Base-by-base conservation (phyloP, 2,329 filamentous ascomycete species). In the Alternaria infectoria region DNA sequence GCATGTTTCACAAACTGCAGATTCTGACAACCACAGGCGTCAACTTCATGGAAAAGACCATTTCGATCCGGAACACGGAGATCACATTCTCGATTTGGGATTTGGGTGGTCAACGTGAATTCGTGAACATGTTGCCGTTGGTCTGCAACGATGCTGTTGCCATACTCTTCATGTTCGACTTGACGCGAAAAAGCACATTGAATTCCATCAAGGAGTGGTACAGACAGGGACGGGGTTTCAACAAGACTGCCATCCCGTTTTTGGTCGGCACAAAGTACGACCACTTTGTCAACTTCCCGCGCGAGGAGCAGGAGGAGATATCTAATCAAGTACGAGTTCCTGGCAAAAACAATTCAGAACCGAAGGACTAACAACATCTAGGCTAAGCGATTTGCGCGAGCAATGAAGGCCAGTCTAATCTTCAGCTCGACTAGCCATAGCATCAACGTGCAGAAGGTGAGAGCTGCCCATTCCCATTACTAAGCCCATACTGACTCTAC, bases 131-230 rank as follows among this genome's bases (percentile, higher is more conserved):
- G 96, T 85, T 99, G 66, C 96, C 96, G 21, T 87, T 99, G n/a
- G 96, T 99, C 64, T 99, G 96, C 86, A 99, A 99, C 80, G 96
- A 99, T 76, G 96, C 96, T 9, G 96, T 99, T 30, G 96, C 96
- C 54, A 98, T 99, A 70, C 87, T 99, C 45, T 99, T 99, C 88
- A 99, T 99, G 96, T 99, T 99, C 80, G 96, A 99, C 80, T 85
- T 99, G 70, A 99, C 96, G 28, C 88, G 96, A 72, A 99, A 99
- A 86, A 97, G 94, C 83, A 99, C 96, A 0, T 86, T 99, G 71
- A 99, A 99, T 83, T 97, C 93, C 75, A 98, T 99, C 86, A 99
- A 99, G 85, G 96, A 99, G 80, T 99, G 96, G 96, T 99, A 99
- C 79, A 89, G 96, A 59, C 96, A 99, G 82, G 96, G 96, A 51